Conservation (phyloP, 129 eudicot species). For the Artemisia annua region DNA sequence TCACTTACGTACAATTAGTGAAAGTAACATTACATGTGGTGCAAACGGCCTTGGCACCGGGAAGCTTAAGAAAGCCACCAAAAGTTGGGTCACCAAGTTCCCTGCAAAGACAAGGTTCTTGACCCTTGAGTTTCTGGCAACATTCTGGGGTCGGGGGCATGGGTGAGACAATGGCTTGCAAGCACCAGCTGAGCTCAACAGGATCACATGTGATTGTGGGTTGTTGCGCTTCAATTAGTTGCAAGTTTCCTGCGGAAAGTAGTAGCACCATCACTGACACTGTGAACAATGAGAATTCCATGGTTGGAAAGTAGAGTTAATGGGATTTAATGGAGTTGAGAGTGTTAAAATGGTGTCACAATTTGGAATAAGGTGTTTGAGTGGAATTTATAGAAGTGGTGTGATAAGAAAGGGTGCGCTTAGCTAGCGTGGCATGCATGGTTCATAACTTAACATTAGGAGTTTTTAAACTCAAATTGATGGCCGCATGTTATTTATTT, state of each 20-base stretch:
- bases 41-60: constrained; percentile 6
- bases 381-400: constrained; percentile 28
- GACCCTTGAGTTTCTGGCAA: constrained; percentile 22
- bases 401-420: background rate
- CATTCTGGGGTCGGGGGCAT: constrained; percentile 13
- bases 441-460: background rate
- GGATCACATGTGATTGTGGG: constrained; percentile 15
- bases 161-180: constrained; percentile 11
- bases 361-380: too few relatives aligned
- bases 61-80: constrained; percentile 8
- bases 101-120: constrained; percentile 25
- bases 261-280: constrained; percentile 17
- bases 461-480: background rate
- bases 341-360: background rate
- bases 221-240: background rate
- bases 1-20: constrained; percentile 12
- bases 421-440: background rate
- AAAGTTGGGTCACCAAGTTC: constrained; percentile 4
- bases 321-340: background rate
- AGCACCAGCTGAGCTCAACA: constrained; percentile 21
- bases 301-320: background rate
- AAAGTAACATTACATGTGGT: constrained; percentile 10
- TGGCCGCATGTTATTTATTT: too few relatives aligned
- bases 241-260: constrained; percentile 5
- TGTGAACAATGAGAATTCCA: constrained; percentile 17